Base-by-base conservation (phyloP, 2,329 filamentous ascomycete genomes). In the Onygenales sp. region DNA sequence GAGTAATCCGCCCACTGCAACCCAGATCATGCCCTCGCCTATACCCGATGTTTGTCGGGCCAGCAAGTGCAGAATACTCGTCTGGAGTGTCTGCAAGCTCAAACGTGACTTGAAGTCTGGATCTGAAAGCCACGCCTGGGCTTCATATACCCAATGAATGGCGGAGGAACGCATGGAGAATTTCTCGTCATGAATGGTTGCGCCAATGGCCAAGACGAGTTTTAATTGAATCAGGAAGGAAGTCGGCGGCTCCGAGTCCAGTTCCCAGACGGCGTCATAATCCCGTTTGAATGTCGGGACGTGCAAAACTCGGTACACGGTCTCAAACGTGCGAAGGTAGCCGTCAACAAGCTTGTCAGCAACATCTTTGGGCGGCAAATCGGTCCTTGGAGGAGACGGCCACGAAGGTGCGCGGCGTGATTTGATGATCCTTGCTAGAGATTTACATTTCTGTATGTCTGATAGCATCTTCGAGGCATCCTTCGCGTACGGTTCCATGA, bases 311-410 rank as follows among this genome's bases (percentile, higher is more conserved):
- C 82, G 75, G 57, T 80, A 75, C 13, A 79, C 75, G 0, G 77
- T 76, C 59, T 84, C 81, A 58, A 80, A 75, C 0, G 77, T 77
- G 47, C 78, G 69, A 14, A 85, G 66, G 66, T 83, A 83, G 33
- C 69, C 64, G 7, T 76, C 69, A 13, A 83, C 67, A 1, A 83
- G 71, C 50, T 72, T 64, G 54, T 83, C 78, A 0, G 77, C 74
- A 0, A 80, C 55, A 27, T 58, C 52, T 38, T 60, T 63, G 13
- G 64, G 55, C 0, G 82, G 81, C 0, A 85, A 60, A 50, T 75
- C 66, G 64, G 53, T 1, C 66, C 61, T 47, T 67, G 63, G 35
- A 63, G 58, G 1, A 68, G 21, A 44, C 13, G 47, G 43, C 33
- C 47, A 46, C 14, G 21, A 38, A 48, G 54, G 44, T 38, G 39